Evolutionary conservation across 2,329 filamentous ascomycete genomes (phyloP).

Genomic region (Xylaria sp.): DNA sequence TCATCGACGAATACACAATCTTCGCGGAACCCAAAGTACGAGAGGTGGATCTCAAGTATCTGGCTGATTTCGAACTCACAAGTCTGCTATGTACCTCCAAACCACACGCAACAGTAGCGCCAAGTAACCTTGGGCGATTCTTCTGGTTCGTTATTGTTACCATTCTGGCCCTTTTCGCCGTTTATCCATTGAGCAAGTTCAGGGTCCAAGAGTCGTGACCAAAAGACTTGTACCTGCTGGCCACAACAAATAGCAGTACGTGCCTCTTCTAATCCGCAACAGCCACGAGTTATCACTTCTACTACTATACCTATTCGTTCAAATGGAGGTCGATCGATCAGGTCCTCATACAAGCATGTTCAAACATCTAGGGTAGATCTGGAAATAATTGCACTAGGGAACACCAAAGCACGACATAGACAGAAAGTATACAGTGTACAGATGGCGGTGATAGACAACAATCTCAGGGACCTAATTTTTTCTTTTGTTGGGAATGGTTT

Average conservation of each 20-base stretch:
- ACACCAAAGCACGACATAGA: not conserved
- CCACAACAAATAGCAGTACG: not conserved
- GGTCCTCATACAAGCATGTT: not conserved
- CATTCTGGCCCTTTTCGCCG: constrained; percentile 12
- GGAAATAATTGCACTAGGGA: not conserved
- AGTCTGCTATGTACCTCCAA: constrained; percentile 39
- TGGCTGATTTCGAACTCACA: constrained; percentile 54
- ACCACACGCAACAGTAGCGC: not conserved
- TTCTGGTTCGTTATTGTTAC: constrained; percentile 28
- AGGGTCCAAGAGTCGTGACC: not conserved
- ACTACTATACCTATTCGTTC: not conserved
- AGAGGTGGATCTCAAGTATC: constrained; percentile 65
- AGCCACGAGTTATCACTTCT: not conserved
- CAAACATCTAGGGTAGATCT: not conserved
- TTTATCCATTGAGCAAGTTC: constrained; percentile 19
- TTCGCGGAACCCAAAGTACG: constrained; percentile 68
- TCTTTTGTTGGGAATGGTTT: constrained; percentile 12
- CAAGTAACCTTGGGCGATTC: constrained; percentile 20
- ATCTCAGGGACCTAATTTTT: not conserved
- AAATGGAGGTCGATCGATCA: constrained; percentile 5
- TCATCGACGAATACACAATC: constrained; percentile 74
- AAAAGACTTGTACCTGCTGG: not conserved
- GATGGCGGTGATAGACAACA: constrained; percentile 14
- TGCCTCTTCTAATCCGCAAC: not conserved
- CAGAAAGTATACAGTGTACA: not conserved